phyloP scores from a whole-genome alignment of 345 rosid species.

The Syzygium grande region DNA sequence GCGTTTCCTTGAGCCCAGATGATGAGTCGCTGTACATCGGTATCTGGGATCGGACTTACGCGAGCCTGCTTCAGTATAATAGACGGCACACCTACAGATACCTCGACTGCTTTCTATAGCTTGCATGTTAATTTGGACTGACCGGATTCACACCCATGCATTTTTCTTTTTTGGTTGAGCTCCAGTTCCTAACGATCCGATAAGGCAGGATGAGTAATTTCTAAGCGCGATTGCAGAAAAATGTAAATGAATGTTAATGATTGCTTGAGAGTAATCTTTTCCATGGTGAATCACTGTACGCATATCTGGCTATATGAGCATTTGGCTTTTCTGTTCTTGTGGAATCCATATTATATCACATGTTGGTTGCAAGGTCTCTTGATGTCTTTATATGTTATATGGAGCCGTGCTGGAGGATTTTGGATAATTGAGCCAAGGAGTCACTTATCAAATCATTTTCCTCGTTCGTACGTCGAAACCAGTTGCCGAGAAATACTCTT shows the following conservation, averaged over 20 bases:
- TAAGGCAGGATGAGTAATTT: neutral
- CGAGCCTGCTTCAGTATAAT: constrained; percentile 45
- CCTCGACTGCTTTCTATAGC: constrained; percentile 33
- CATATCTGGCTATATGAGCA: neutral
- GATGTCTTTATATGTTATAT: too few relatives aligned
- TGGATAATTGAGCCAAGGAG: too few relatives aligned
- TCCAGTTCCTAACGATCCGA: neutral
- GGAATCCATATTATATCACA: neutral
- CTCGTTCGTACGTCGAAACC: too few relatives aligned
- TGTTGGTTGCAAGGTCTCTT: neutral
- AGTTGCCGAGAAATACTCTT: too few relatives aligned
- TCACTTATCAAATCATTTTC: too few relatives aligned
- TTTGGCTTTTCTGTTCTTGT: neutral
- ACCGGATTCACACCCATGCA: neutral
- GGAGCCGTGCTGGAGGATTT: neutral
- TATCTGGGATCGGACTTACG: constrained; percentile 59
- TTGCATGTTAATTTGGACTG: neutral
- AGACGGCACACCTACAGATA: constrained; percentile 30
- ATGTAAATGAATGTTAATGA: neutral
- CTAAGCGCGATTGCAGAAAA: neutral
- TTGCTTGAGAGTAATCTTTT: neutral
- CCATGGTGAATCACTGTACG: neutral
- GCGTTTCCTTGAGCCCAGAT: constrained; percentile 56
- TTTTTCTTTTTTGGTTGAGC: neutral
- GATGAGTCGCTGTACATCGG: constrained; percentile 48